Evolutionary conservation across 2,329 filamentous ascomycete genomes (phyloP).

Genomic region (Zymoseptoria crescenta): DNA sequence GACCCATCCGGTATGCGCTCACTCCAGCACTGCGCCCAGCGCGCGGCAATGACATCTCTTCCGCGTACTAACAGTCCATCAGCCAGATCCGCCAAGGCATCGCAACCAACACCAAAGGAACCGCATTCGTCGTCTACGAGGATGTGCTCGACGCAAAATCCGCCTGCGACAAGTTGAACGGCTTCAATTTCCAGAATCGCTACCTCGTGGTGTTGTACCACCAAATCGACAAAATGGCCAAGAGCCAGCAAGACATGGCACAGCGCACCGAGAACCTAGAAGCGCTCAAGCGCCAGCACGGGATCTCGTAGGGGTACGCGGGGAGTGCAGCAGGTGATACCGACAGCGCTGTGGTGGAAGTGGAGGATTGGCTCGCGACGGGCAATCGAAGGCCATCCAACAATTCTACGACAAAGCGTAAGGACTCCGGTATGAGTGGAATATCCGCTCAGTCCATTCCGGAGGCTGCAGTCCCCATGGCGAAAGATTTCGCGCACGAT

Average conservation of each 20-base stretch:
- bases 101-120: conserved; percentile 94
- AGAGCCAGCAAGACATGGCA: conserved; percentile 68
- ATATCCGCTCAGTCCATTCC: conserved; percentile 8
- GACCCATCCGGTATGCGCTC: conserved; percentile 71
- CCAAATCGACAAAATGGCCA: conserved; percentile 62
- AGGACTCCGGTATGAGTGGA: conserved; percentile 24
- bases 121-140: conserved; percentile 98
- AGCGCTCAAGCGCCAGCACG: conserved; percentile 94
- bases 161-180: conserved; percentile 98
- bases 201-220: conserved; percentile 87
- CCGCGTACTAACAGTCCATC: conserved; percentile 16
- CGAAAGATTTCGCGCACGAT: conserved; percentile 21
- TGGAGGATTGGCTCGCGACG: conserved; percentile 1
- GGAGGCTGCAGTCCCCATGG: conserved; percentile 20
- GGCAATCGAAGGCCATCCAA: conserved; percentile 5
- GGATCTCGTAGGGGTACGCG: conserved; percentile 69
- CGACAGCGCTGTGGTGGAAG: conserved; percentile 4
- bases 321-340: conserved; percentile 26
- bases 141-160: conserved; percentile 98
- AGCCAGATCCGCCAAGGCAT: conserved; percentile 99
- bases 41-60: conserved; percentile 1
- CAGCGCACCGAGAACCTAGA: conserved; percentile 95
- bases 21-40: conserved; percentile 1
- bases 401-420: conserved; percentile 12
- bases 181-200: conserved; percentile 99